A percentile compares a stretch with the other conserved stretches of the same genome.
phyloP scores from a whole-genome alignment of 169 alveolate genomes.

The Eimeria praecox region DNA sequence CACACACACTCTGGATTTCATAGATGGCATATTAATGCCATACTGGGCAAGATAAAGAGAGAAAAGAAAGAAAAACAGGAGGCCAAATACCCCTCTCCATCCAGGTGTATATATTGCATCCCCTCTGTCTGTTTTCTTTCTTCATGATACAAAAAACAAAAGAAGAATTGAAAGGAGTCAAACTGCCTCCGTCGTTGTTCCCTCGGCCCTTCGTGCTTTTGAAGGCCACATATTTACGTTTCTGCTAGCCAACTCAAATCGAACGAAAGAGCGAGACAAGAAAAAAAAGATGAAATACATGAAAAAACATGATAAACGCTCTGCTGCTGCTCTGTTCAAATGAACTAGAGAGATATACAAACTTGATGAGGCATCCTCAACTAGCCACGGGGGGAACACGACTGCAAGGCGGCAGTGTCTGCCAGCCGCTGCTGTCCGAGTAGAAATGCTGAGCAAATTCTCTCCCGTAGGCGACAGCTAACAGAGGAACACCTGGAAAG shows the following conservation, averaged over 20 bases:
- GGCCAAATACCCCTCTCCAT: background rate
- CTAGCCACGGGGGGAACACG: no score
- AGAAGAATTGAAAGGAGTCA: background rate
- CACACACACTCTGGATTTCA: no score
- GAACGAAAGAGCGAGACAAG: no score
- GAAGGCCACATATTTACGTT: no score
- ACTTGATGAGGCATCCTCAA: background rate
- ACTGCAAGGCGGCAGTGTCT: background rate
- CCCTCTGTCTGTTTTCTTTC: background rate
- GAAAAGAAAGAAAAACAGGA: background rate
- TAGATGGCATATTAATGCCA: background rate
- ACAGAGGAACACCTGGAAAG: constrained; percentile 75
- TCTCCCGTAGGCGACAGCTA: constrained; percentile 82
- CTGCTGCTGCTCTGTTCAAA: no score
- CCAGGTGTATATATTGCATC: background rate
- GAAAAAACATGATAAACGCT: no score
- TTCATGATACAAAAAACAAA: background rate
- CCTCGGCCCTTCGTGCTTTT: background rate
- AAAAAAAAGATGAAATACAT: no score
- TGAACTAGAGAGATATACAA: no score
- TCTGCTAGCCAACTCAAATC: no score
- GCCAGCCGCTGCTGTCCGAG: constrained; percentile 52
- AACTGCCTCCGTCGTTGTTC: background rate
- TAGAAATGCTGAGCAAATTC: constrained; percentile 78
- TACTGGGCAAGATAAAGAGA: background rate